Base-by-base conservation (phyloP, 2,329 filamentous ascomycete genomes). In the Botrytis byssoidea region DNA sequence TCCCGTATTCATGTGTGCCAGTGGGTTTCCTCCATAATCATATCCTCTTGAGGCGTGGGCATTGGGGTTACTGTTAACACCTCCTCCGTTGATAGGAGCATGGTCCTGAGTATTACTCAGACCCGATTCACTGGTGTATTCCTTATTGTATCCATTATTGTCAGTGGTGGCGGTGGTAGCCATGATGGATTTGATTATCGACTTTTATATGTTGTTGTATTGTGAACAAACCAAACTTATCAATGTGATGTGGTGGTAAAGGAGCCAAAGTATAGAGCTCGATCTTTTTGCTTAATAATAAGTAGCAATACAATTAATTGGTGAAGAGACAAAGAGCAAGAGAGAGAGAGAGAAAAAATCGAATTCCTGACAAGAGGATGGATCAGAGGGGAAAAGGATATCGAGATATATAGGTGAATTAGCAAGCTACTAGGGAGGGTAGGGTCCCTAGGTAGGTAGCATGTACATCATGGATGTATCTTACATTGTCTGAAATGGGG, bases 1-100 rank as follows among this genome's bases (percentile, higher is more conserved):
- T 68, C 77, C 77, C 18, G 85, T 83, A 79, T 84, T 83, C 77
- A 85, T 80, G 60, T 86, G 84, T 16, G 86, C 84, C 72, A 89
- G 82, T 70, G 87, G 87, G 44, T 83, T 82, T 73, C 81, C 81
- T 40, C 81, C 81, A 76, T 81, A 82, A 72, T 79, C 76, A 66
- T 77, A 77, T 40, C 60, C 65, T 55, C 72, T 68, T 35, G 66
- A 57, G 55, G 48, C 37, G 51, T 59, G 16, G 22, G 46, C 55
- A 40, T 65, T 72, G n/a, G 51, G 51, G 51, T 57, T 57, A 29
- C 51, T 57, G 60, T 73, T 71, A 3, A 60, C 32, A 8, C 70
- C 75, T 66, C 74, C 63, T 51, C 70, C 63, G 32, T 66, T 70
- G 37, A 48, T 1, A 22, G 70, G 12, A 5, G 72, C 74, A 44